A percentile compares a stretch with the other conserved stretches of the same genome.
These are phyloP conservation scores for Cenchrus americanus DNA, from an alignment of 176 grass and related monocot species.

Conservation along the genomic window DNA sequence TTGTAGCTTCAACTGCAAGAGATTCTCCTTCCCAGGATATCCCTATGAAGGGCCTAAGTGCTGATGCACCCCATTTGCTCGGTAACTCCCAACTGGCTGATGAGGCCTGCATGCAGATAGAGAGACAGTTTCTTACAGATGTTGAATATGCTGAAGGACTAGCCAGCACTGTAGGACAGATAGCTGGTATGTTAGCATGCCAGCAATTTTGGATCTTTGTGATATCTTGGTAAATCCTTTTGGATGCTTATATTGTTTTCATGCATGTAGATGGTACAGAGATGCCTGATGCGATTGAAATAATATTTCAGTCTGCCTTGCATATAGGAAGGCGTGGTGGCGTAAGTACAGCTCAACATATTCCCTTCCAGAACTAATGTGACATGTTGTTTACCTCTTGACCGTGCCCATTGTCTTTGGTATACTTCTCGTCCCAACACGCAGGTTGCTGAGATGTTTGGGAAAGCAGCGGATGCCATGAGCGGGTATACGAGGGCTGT, in stretches of 20 bases:
- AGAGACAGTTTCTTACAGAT: conserved; percentile 81
- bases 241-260: conserved; percentile 33
- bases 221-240: neutral
- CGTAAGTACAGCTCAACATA: conserved; percentile 59
- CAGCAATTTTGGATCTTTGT: conserved; percentile 7
- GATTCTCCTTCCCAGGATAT: conserved; percentile 57
- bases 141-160: conserved; percentile 88
- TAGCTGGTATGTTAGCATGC: conserved; percentile 58
- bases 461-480: conserved; percentile 57
- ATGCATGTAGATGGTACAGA: conserved; percentile 75
- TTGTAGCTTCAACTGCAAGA: conserved; percentile 60
- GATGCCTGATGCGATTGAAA: conserved; percentile 94
- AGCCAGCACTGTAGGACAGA: conserved; percentile 63
- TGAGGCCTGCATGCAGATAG: conserved; percentile 60
- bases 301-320: conserved; percentile 95
- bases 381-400: conserved; percentile 1
- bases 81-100: conserved; percentile 56
- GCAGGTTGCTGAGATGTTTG: conserved; percentile 93
- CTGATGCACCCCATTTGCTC: conserved; percentile 42
- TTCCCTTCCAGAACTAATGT: conserved; percentile 20
- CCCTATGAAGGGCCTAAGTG: conserved; percentile 42
- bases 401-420: neutral
- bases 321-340: conserved; percentile 74
- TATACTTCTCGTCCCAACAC: conserved; percentile 27
- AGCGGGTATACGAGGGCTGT: conserved; percentile 70